phyloP scores from a whole-genome alignment of 1,284 basidiomycete genomes.

The Cryptococcus jaspeensis region DNA sequence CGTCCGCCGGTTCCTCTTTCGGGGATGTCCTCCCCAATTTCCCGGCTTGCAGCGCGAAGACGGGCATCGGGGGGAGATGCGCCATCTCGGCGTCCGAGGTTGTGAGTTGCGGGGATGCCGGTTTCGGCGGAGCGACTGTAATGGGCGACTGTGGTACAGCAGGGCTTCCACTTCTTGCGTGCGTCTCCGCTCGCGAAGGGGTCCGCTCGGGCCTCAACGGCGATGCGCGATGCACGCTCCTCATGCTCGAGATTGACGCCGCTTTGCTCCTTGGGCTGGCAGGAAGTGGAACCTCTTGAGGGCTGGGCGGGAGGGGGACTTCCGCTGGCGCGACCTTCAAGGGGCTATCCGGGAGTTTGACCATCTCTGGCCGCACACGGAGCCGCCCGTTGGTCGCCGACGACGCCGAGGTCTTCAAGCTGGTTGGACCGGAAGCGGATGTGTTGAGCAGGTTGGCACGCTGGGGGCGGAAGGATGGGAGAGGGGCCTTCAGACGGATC shows the following conservation, averaged over 20 bases:
- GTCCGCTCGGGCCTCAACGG: slow-evolving; percentile 6
- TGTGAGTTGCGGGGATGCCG: slow-evolving; percentile 13
- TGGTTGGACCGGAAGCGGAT: background rate
- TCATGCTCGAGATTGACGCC: background rate
- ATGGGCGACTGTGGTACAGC: slow-evolving; percentile 6
- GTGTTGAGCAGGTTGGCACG: background rate
- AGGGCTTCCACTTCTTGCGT: background rate
- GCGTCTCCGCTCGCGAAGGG: slow-evolving; percentile 5
- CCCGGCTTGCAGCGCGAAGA: background rate
- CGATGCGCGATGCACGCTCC: slow-evolving; percentile 3
- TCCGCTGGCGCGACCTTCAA: slow-evolving; percentile 15
- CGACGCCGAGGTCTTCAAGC: slow-evolving; percentile 11
- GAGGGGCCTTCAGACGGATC: slow-evolving; percentile 39
- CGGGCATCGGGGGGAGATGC: background rate
- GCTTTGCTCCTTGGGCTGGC: slow-evolving; percentile 14
- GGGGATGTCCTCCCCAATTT: background rate
- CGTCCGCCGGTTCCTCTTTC: background rate
- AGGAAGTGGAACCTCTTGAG: slow-evolving; percentile 25
- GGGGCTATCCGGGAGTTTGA: slow-evolving; percentile 29
- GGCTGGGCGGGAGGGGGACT: slow-evolving; percentile 16
- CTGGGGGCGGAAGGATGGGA: slow-evolving; percentile 40
- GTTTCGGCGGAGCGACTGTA: slow-evolving; percentile 8
- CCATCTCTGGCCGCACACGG: slow-evolving; percentile 25
- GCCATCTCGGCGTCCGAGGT: background rate
- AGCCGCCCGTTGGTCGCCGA: slow-evolving; percentile 10